Base-by-base conservation (phyloP, 495 filamentous ascomycete genomes). In the Niebla homalea region DNA sequence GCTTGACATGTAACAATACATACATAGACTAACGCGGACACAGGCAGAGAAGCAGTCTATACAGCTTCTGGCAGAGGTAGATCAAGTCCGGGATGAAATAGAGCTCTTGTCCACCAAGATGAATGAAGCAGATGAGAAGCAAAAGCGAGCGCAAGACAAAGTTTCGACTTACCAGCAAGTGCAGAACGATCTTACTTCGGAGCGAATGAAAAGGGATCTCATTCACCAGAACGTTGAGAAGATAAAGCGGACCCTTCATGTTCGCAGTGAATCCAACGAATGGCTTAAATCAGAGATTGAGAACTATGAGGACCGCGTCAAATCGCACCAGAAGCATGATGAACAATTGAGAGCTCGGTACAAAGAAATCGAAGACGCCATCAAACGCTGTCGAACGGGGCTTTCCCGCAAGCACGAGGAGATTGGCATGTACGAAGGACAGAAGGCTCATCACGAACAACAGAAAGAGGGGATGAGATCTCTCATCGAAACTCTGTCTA, bases 391-490 rank as follows among this genome's bases (percentile, higher is more conserved):
- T 36, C 79, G 84, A 7, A 64, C 70, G 20, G 60, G 70, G 8
- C 67, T 89, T 22, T 79, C 79, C 3, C 64, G 68, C 36, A 96
- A 94, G 64, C 79, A 87, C 41, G 78, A 81, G 14, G 92, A 96
- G 61, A 73, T 80, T 57, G 92, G 92, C 25, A 87, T 81, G 59
- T 79, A 80, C 58, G 79, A 92, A 63, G 88, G 89, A 7, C 80
- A 95, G 61, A 86, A 89, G 63, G 80, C 82, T 58, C 84, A 83
- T 53, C 88, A 90, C 57, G 87, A 95, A 60, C 78, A 79, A 11
- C 84, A 94, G 45, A 58, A 94, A 5, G 68, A 75, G 53, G 65
- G 74, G 21, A 81, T 90, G 22, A 73, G 81, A 51, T 69, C 67
- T 1, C 74, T 93, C 63, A 80, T 96, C 51, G 85, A 77, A 54